Evolutionary conservation across 2,329 filamentous ascomycete species (phyloP).

Genomic region (Xylaria sp.): DNA sequence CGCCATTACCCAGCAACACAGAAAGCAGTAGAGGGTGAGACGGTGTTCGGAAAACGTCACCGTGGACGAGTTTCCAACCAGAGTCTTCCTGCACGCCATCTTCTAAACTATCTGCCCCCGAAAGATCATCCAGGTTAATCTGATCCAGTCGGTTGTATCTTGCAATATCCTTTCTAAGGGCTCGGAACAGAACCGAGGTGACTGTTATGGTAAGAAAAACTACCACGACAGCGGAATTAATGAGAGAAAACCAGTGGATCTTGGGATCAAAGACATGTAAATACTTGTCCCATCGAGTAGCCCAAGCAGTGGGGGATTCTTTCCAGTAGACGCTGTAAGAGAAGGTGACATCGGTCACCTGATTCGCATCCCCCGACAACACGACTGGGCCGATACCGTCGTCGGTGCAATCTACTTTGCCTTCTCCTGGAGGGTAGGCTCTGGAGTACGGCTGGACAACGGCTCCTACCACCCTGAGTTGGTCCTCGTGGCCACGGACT

Average conservation of each 20-base stretch:
- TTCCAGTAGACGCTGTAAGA: constrained; percentile 95
- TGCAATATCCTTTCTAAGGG: constrained; percentile 93
- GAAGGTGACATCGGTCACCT: constrained; percentile 75
- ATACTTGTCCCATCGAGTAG: constrained; percentile 98
- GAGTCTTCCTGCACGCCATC: constrained; percentile 97
- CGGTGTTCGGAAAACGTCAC: constrained; percentile 93
- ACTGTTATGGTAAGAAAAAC: constrained; percentile 92
- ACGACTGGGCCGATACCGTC: constrained; percentile 64
- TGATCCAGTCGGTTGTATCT: constrained; percentile 95
- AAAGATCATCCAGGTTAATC: constrained; percentile 89
- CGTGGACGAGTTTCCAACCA: constrained; percentile 97
- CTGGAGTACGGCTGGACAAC: constrained; percentile 84
- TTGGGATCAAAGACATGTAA: constrained; percentile 96
- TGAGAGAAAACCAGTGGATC: constrained; percentile 98
- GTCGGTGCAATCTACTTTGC: constrained; percentile 71
- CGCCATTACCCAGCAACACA: constrained; percentile 89
- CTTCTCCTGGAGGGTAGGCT: constrained; percentile 60
- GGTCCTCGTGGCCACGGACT: constrained; percentile 70
- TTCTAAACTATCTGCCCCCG: constrained; percentile 80
- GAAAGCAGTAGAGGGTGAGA: constrained; percentile 85
- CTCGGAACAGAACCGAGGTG: constrained; percentile 87
- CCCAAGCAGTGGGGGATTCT: constrained; percentile 86
- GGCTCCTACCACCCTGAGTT: constrained; percentile 91
- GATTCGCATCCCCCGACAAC: constrained; percentile 67
- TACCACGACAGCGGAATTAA: constrained; percentile 95